Evolutionary conservation across 106 monocot species (phyloP), one percentile per base, ranked within the genome.

Genomic region (Allium cepa): DNA sequence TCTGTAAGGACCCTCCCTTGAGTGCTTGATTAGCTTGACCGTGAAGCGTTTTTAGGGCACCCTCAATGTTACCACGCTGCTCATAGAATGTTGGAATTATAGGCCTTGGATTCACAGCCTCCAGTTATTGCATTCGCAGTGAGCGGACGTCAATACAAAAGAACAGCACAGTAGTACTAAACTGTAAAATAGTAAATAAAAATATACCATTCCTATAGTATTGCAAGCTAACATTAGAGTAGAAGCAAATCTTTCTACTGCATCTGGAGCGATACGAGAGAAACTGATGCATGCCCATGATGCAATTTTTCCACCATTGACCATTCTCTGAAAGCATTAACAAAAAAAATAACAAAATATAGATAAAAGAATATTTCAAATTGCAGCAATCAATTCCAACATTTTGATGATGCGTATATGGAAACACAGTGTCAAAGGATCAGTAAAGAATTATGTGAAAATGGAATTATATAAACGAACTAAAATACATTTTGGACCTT

Each of bases 221-320:
- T 49, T 73, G 53, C 94, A 91, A 64, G 70, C 81, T 0, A 9
- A 9, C 16, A 73, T 73, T 53, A 91, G 77, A 7, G 64, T 70
- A n/a, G 14, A 0, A 12, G 76, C 81, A 62, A 95, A 95, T 8
- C 22, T 8, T 0, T 72, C 0, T 10, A 82, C 75, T 3, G 16
- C 69, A 49, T 79, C 47, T 0, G 3, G 7, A 1, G 7, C 45
- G 7, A 68, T 53, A 8, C 73, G 68, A 15, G 87, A 85, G 53
- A 91, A 81, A 52, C 66, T 88, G 17, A 95, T 18, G 52, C 79
- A 85, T 7, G 88, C 79, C 94, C 82, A 82, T 9, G 49, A 50
- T 50, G 78, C 60, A 36, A 82, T 71, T 46, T 14, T 66, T 8
- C 78, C 78, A 22, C 82, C 82, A 71, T 71, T 62, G 15, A 67